Base-by-base conservation (phyloP, 2,329 filamentous ascomycete species). In the Pseudopithomyces maydicus region DNA sequence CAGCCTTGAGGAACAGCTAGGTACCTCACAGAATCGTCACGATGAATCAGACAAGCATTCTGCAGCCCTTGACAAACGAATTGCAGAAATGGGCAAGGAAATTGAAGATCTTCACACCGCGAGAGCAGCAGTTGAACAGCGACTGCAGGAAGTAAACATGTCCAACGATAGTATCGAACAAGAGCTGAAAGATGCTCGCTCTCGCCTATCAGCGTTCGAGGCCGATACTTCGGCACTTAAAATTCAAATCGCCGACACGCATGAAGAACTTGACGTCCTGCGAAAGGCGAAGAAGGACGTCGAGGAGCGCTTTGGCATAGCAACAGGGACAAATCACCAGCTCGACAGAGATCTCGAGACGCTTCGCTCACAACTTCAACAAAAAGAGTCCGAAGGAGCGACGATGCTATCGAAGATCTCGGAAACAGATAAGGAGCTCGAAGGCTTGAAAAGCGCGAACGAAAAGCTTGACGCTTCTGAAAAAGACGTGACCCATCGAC, bases 391-490 rank as follows among this genome's bases (percentile, higher is more conserved):
- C 15, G 62, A 65, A 45, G 57, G 59, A 39, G 22, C 26, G 2
- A 54, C 48, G 26, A 59, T 72, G n/a, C 41, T 52, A 12, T 58
- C 61, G 3, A 62, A 54, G 35, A 47, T 70, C 15, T 57, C 56
- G 11, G 52, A 67, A 36, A 67, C 68, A 6, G 66, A 75, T 32
- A 62, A 67, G 36, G 68, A 75, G 35, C 57, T 75, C 14, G 48
- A 57, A 10, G 56, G 58, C 8, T 57, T 76, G 19, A 69, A 66
- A 19, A 58, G 65, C 14, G 62, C 67, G 4, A 73, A 73, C 12
- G 48, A 56, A 5, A 63, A 67, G 39, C 62, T 72, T 14, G 67
- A 71, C 20, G 48, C 63, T 32, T 72, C 69, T 8, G 72, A 75
- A 50, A 67, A 66, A n/a, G 64, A 67, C 36, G 56, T 77, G 7